Base-by-base conservation (phyloP, 163 green algal species). In the Volvox carteri region DNA sequence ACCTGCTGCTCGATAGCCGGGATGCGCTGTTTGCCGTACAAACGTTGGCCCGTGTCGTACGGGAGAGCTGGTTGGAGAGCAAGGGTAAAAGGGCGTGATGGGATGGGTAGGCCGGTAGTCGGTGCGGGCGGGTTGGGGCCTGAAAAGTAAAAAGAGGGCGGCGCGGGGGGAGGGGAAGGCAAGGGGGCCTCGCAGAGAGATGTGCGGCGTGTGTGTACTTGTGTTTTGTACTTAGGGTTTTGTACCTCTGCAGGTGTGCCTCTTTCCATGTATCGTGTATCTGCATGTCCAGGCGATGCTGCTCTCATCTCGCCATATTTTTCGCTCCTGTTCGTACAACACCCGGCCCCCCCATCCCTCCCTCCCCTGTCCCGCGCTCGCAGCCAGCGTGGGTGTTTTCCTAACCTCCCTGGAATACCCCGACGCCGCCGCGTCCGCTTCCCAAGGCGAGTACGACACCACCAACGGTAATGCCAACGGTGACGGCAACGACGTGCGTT, bases 321-420 rank as follows among this genome's bases (percentile, higher is more conserved):
- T n/a, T n/a, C n/a, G n/a, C n/a, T n/a, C n/a, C n/a, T n/a, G n/a
- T n/a, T n/a, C n/a, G n/a, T n/a, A n/a, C n/a, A n/a, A n/a, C n/a
- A n/a, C n/a, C n/a, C n/a, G n/a, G n/a, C 14, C 33, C 50, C 19
- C 76, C 33, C 33, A 50, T 23, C 52, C 21, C 35, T 6, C 50
- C 37, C 23, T 56, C 39, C 39, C 56, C 78, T 60, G 30, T 23
- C 58, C 42, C 19, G 19, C 44, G 21, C 11, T 33, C 48, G 79
- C 79, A 87, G 79, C 62, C 62, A 68, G 41, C 62, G 79, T 87
- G 18, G 79, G 44, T 42, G 44, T 52, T 4, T 87, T 87, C 79
- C 62, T 87, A 4, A 68, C 62, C 62, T 50, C 42, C 16, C 60
- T 87, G 54, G 54, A 65, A 23, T 65, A 65, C 28, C 54, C n/a